These are phyloP conservation scores for Papilionanthe hybrid DNA, from an alignment of 116 monocot species.

Conservation along the genomic window DNA sequence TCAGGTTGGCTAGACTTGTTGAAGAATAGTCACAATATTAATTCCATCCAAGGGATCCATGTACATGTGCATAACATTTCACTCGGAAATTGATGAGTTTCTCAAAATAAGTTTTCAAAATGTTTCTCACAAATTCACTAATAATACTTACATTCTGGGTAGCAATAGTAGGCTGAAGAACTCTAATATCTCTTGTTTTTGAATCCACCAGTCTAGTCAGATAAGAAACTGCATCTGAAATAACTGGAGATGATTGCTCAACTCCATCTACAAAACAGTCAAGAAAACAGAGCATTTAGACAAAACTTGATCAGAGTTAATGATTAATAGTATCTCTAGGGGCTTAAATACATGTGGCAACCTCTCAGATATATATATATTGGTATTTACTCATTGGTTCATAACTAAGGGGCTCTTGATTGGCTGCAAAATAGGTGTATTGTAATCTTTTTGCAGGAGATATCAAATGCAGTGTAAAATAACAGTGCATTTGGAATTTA, in stretches of 20 bases:
- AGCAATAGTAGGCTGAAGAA: conserved; percentile 97
- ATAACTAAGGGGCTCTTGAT: too few species aligned
- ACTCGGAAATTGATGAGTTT: not conserved
- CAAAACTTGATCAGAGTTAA: not conserved
- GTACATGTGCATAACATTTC: not conserved
- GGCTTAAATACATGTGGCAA: not conserved
- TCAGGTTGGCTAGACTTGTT: not conserved
- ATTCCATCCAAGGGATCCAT: not conserved
- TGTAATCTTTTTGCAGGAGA: too few species aligned
- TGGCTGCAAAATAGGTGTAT: too few species aligned
- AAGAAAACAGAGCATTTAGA: not conserved
- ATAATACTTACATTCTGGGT: conserved; percentile 69
- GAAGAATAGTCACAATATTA: not conserved
- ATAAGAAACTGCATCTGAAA: conserved; percentile 75
- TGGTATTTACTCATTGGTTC: too few species aligned
- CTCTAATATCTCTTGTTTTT: conserved; percentile 72
- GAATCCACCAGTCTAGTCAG: conserved; percentile 78
- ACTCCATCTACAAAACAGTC: conserved; percentile 34
- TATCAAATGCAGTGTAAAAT: too few species aligned
- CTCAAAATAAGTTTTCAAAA: not conserved
- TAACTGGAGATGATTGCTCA: conserved; percentile 49
- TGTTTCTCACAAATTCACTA: not conserved
- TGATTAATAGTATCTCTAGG: not conserved
- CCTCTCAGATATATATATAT: too few species aligned
- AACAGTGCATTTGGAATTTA: too few species aligned